Evolutionary conservation across 805 yeast genomes (phyloP).

Genomic region (Saturnispora hagleri): DNA sequence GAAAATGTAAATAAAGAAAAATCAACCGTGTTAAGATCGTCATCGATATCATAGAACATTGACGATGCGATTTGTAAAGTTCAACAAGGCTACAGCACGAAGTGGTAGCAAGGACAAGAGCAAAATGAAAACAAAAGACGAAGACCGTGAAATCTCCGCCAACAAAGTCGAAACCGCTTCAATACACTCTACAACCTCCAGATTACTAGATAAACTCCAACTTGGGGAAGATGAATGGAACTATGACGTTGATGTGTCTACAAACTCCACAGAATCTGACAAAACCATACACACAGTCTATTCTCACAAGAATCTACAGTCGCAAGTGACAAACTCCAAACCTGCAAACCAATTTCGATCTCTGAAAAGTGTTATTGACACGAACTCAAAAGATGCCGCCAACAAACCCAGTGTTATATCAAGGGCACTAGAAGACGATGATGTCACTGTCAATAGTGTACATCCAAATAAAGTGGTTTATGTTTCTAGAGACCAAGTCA

Average conservation of each 20-base stretch:
- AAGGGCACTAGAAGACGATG: conserved; percentile 20
- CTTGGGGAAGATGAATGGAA: conserved; percentile 26
- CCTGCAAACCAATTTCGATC: conserved; percentile 27
- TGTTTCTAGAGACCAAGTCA: conserved; percentile 8
- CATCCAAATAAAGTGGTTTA: conserved; percentile 11
- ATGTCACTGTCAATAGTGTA: conserved; percentile 16
- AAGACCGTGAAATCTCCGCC: background rate
- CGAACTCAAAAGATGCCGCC: conserved; percentile 3
- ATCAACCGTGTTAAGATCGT: background rate
- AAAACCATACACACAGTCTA: conserved; percentile 2
- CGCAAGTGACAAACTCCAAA: conserved; percentile 1
- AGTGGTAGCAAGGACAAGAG: background rate
- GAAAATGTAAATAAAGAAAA: background rate
- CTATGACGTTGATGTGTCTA: conserved; percentile 8
- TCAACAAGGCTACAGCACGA: background rate
- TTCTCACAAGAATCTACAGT: conserved; percentile 2
- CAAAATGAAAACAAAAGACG: background rate
- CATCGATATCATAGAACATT: background rate
- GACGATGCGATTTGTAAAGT: conserved; percentile 5
- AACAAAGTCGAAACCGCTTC: conserved; percentile 15
- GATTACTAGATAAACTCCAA: conserved; percentile 26
- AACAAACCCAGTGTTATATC: conserved; percentile 15
- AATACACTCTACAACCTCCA: conserved; percentile 21
- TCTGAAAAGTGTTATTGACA: conserved; percentile 19
- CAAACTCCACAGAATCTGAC: background rate